Evolutionary conservation across 495 filamentous ascomycete species (phyloP), one percentile per base, ranked within the genome.

Genomic region (Barbatosphaeria neglecta): DNA sequence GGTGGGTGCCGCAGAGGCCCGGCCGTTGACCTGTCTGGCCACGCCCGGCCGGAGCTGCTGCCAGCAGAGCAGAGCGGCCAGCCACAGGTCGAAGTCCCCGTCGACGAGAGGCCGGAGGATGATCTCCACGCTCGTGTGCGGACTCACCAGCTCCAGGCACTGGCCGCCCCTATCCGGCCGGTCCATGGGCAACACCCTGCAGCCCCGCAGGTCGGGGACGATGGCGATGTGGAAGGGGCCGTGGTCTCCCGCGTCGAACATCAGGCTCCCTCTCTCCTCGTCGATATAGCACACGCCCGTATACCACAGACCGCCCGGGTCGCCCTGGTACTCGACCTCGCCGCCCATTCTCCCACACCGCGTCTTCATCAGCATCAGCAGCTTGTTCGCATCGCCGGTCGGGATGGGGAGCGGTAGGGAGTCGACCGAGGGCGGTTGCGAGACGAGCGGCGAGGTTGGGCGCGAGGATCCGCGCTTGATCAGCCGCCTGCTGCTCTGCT

Each of bases 1-100:
- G n/a, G n/a, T n/a, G n/a, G 51, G 41, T 22, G 51, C 49, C 44
- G 47, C 61, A 5, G 50, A 27, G 8, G 54, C 46, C 39, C 55
- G 61, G 19, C 54, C 46, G 39, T 48, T 49, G 27, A 53, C 41
- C 4, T 60, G 53, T 45, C 58, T 68, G 31, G 59, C 48, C 10
- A 50, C 54, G 13, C 53, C 51, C 17, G 87, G 84, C 40, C 83
- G 80, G 50, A 92, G 79, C 13, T 90, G 87, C 60, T 93, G 88
- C 92, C 92, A 98, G 55, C 87, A 95, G 3, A 97, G 72, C 41
- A 98, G 63, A 16, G 90, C 90, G 17, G 92, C 90, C 35, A 94
- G 81, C 92, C 92, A 98, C 7, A 82, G 77, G 50, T 96, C 87
- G 52, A 87, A 82, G 24, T 95, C 87, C 37, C 84, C 78, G 44